Base-by-base conservation (phyloP, 2,329 filamentous ascomycete genomes). In the Fusarium agapanthi region DNA sequence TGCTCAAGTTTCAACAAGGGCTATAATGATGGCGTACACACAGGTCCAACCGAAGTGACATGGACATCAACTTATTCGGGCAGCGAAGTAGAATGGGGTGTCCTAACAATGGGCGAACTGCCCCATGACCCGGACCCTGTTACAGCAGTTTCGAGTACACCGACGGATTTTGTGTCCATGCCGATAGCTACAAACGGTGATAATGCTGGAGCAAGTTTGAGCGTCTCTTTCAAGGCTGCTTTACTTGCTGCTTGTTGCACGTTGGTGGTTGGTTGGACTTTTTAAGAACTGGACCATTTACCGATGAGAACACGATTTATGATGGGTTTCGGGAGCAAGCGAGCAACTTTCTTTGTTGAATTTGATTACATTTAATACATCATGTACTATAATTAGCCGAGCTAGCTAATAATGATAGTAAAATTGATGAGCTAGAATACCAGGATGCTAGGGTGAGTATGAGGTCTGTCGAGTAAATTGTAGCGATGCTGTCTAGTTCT, bases 61-160 rank as follows among this genome's bases (percentile, higher is more conserved):
- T 86, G 85, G 84, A 85, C 82, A 2, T 84, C 81, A 41, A 86
- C 85, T 11, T 82, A 85, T 37, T 77, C 81, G 13, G 83, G 81
- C 18, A 75, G 79, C 9, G 79, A 83, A 7, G 81, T 86, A n/a
- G 70, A 79, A 69, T 87, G 84, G 85, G 85, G 81, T 12, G 77
- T 81, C 32, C 72, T 87, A 65, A 86, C 85, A 5, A 78, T 87
- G 72, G 78, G 82, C 6, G 81, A 81, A 7, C 72, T 79, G 16
- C 83, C 83, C 28, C 75, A 80, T 18, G 66, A 78, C 8, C 76
- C 76, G 11, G 75, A 81, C 37, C 58, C 72, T 20, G 68, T 78
- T 6, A 78, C 75, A 14, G 76, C 68, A 16, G 76, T 74, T 8
- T 69, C 56, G 40, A 54, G 45, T 18, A 74, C 75, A 11, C 75